A percentile compares a stretch with the other conserved stretches of the same genome.
phyloP scores from a whole-genome alignment of 495 filamentous ascomycete genomes.

The Annulohypoxylon moriforme region DNA sequence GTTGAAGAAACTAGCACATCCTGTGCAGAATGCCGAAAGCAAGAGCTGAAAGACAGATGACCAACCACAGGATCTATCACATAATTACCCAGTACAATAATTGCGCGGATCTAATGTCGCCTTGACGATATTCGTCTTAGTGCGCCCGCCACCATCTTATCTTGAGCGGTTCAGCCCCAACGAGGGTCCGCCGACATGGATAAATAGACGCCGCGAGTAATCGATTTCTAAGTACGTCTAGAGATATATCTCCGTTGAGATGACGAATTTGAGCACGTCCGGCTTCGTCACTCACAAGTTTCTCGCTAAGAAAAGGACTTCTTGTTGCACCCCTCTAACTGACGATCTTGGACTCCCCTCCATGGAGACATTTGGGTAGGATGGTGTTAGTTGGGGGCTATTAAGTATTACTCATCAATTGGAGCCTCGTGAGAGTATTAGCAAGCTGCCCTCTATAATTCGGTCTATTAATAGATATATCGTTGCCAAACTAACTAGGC shows the following conservation, averaged over 20 bases:
- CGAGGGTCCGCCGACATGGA: neutral
- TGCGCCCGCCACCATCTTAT: neutral
- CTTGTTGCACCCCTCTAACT: neutral
- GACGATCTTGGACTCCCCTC: neutral
- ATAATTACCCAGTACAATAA: neutral
- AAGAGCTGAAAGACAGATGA: neutral
- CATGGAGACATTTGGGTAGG: neutral
- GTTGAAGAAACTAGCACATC: neutral
- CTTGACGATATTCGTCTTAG: neutral
- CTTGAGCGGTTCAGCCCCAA: neutral
- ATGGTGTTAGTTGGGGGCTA: neutral
- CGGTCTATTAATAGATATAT: neutral
- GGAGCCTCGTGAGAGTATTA: neutral
- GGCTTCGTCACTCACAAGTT: neutral
- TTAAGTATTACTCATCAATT: neutral
- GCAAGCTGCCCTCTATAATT: neutral
- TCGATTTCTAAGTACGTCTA: neutral
- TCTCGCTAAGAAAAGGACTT: neutral
- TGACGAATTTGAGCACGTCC: neutral
- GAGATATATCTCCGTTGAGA: neutral
- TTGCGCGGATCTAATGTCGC: neutral
- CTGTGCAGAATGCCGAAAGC: neutral
- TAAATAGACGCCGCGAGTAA: neutral
- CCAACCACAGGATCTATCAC: neutral
- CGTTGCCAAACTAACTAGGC: neutral